Conservation (phyloP, 495 filamentous ascomycete genomes). For the Penicillium alfredii region DNA sequence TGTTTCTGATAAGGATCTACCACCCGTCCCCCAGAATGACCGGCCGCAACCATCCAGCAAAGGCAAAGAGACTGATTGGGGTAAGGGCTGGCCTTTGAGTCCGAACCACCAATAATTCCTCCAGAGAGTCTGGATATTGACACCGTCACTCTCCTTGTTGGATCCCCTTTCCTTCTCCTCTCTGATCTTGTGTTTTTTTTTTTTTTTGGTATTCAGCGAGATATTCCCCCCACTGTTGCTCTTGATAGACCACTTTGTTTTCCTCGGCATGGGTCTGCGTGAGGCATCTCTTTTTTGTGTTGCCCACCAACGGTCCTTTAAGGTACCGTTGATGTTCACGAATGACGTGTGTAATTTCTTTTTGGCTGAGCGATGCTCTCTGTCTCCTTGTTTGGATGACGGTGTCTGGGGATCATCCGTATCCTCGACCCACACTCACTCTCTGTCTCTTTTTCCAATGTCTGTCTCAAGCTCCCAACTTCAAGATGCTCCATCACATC, state of each 20-base stretch:
- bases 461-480: too few species aligned
- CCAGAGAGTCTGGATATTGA: too few species aligned
- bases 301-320: constrained; percentile 2
- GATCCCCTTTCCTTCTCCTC: constrained; percentile 7
- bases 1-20: constrained; percentile 47
- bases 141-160: background rate
- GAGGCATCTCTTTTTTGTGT: constrained; percentile 19
- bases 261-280: constrained; percentile 10
- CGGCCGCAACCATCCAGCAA: constrained; percentile 17
- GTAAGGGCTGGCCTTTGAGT: constrained; percentile 6
- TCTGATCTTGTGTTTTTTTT: constrained; percentile 15
- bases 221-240: constrained; percentile 21
- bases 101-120: constrained; percentile 2
- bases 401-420: too few species aligned
- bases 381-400: constrained; percentile 13
- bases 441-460: constrained; percentile 1
- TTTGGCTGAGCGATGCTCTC: constrained; percentile 14
- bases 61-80: constrained; percentile 21
- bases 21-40: constrained; percentile 40
- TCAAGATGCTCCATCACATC: too few species aligned
- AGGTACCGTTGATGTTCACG: constrained; percentile 33
- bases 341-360: constrained; percentile 34
- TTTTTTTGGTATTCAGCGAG: constrained; percentile 21
- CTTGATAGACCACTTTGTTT: constrained; percentile 22
- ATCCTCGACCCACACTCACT: too few species aligned